phyloP scores from a whole-genome alignment of 208 protist species.

The Pavlovales sp. region DNA sequence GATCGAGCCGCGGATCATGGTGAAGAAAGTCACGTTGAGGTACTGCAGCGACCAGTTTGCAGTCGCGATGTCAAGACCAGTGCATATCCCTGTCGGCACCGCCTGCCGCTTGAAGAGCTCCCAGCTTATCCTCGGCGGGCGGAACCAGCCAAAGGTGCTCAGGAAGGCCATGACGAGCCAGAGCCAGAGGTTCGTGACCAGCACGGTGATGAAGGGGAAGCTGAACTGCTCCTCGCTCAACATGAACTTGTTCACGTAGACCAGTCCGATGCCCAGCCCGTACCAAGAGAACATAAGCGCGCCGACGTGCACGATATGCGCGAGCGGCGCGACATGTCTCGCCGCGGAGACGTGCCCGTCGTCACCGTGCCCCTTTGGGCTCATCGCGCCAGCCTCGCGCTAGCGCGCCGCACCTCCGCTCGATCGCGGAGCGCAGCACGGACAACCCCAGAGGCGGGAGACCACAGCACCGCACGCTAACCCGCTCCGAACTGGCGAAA shows the following conservation, averaged over 20 bases:
- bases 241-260: slow-evolving; percentile 3
- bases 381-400: too few relatives aligned
- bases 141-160: background rate
- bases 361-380: too few relatives aligned
- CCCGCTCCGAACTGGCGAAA: too few relatives aligned
- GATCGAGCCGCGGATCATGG: background rate
- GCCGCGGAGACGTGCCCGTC: too few relatives aligned
- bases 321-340: too few relatives aligned
- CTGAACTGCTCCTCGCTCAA: background rate
- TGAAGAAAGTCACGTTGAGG: background rate
- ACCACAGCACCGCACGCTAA: too few relatives aligned
- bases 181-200: background rate
- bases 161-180: background rate
- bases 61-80: background rate
- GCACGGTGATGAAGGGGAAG: background rate
- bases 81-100: background rate
- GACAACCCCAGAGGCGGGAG: too few relatives aligned
- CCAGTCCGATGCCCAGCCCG: background rate
- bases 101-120: background rate
- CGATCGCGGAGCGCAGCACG: too few relatives aligned
- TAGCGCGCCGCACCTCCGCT: too few relatives aligned
- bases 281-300: background rate
- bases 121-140: background rate
- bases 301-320: too few relatives aligned
- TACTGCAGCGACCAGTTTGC: background rate